Conservation (phyloP, 1,284 basidiomycete species). For the Ustilago curta region DNA sequence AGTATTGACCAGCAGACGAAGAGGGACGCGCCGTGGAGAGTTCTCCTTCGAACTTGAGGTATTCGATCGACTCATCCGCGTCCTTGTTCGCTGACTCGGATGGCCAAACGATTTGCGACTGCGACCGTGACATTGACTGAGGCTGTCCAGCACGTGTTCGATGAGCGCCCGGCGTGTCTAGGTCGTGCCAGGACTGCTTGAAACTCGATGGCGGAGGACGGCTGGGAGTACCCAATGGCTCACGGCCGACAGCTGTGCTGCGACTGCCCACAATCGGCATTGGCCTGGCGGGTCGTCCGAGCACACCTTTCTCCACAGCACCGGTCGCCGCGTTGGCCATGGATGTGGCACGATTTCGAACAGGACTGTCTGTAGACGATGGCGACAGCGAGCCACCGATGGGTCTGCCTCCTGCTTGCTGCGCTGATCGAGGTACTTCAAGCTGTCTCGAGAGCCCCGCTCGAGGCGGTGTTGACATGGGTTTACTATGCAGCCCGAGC, state of each 20-base stretch:
- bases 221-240: conserved; percentile 25
- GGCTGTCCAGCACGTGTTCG: conserved; percentile 4
- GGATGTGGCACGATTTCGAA: conserved; percentile 45
- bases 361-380: conserved; percentile 24
- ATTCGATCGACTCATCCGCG: conserved; percentile 41
- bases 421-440: conserved; percentile 20
- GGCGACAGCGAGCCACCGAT: conserved; percentile 21
- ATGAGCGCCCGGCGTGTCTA: conserved; percentile 11
- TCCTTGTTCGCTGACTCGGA: conserved; percentile 9
- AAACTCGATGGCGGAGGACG: conserved; percentile 48
- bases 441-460: conserved; percentile 23
- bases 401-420: conserved; percentile 10
- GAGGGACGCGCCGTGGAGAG: conserved; percentile 29
- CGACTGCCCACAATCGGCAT: conserved; percentile 26
- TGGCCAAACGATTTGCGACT: conserved; percentile 40
- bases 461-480: conserved; percentile 36
- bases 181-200: conserved; percentile 39
- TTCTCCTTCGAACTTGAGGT: conserved; percentile 20
- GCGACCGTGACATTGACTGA: conserved; percentile 38
- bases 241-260: conserved; percentile 6
- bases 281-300: conserved; percentile 30
- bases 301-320: conserved; percentile 41
- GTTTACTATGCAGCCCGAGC: conserved; percentile 27
- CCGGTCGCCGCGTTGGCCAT: conserved; percentile 37
- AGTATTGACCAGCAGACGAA: conserved; percentile 53